phyloP scores from a whole-genome alignment of 495 filamentous ascomycete genomes.

The Diplogelasinospora grovesii region DNA sequence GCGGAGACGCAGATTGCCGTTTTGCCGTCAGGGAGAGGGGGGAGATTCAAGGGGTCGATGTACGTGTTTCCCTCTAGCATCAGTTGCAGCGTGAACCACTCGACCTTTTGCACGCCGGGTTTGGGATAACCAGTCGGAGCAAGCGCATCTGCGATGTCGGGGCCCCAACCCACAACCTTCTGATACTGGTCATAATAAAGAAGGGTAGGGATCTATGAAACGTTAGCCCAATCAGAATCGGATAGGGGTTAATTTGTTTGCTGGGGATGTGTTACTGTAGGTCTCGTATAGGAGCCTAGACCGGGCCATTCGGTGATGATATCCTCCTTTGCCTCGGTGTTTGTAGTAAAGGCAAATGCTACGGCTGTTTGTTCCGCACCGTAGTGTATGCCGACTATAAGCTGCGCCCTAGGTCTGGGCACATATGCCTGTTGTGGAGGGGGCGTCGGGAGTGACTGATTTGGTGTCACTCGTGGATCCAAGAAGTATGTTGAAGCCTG shows the following conservation, averaged over 20 bases:
- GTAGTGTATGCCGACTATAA: slow-evolving; percentile 80
- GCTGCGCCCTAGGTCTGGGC: slow-evolving; percentile 70
- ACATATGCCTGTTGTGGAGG: too few species aligned
- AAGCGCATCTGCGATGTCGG: slow-evolving; percentile 67
- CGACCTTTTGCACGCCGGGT: slow-evolving; percentile 69
- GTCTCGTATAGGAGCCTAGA: slow-evolving; percentile 67
- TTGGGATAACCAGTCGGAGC: slow-evolving; percentile 70
- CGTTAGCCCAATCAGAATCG: neutral
- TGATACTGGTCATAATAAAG: slow-evolving; percentile 73
- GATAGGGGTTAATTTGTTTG: too few species aligned
- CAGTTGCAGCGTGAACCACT: slow-evolving; percentile 74
- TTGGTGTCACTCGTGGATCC: too few species aligned
- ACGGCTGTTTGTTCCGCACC: slow-evolving; percentile 71
- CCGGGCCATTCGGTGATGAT: slow-evolving; percentile 76
- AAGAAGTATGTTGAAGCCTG: too few species aligned
- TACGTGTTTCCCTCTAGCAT: slow-evolving; percentile 75
- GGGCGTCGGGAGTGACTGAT: too few species aligned
- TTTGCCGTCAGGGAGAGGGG: slow-evolving; percentile 69
- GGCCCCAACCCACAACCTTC: slow-evolving; percentile 71
- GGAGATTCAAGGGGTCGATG: slow-evolving; percentile 72
- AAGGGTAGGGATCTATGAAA: slow-evolving; percentile 67
- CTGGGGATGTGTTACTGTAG: too few species aligned
- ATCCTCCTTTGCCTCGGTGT: slow-evolving; percentile 71
- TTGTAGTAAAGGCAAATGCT: slow-evolving; percentile 66
- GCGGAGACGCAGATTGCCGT: slow-evolving; percentile 71